A percentile compares a stretch with the other conserved stretches of the same genome.
Conservation (phyloP, 352 stramenopile species). For the Phytophthora tubulina region DNA sequence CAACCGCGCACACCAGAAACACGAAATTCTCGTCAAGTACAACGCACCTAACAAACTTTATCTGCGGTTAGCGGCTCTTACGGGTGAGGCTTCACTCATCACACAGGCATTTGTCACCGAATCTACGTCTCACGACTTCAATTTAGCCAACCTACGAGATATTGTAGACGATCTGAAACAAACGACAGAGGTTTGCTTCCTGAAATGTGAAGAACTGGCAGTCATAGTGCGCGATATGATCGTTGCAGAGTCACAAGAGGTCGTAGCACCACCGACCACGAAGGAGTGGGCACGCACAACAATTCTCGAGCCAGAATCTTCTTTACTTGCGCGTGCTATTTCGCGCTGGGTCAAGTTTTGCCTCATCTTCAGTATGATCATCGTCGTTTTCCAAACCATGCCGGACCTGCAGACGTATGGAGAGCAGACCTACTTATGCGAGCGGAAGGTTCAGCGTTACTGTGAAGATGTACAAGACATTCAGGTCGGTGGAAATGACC, state of each 20-base stretch:
- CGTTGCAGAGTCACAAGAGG: slow-evolving; percentile 50
- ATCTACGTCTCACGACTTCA: slow-evolving; percentile 47
- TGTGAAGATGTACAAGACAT: slow-evolving; percentile 44
- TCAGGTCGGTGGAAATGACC: slow-evolving; percentile 47
- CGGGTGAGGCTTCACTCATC: slow-evolving; percentile 75
- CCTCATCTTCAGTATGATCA: slow-evolving; percentile 78
- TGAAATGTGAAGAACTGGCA: slow-evolving; percentile 68
- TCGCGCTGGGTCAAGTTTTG: slow-evolving; percentile 70
- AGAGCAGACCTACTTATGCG: slow-evolving; percentile 67
- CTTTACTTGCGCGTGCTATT: slow-evolving; percentile 47
- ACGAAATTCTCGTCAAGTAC: slow-evolving; percentile 86
- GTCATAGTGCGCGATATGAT: slow-evolving; percentile 79
- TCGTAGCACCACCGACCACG: slow-evolving; percentile 45
- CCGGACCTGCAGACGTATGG: slow-evolving; percentile 80
- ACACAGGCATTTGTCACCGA: slow-evolving; percentile 63
- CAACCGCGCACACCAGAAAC: slow-evolving; percentile 60
- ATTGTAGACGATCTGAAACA: slow-evolving; percentile 65
- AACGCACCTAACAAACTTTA: slow-evolving; percentile 77
- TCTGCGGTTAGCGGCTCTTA: slow-evolving; percentile 65
- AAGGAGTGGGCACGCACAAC: slow-evolving; percentile 47
- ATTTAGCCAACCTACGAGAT: slow-evolving; percentile 53
- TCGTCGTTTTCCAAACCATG: slow-evolving; percentile 85
- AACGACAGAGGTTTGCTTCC: slow-evolving; percentile 54
- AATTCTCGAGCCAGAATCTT: slow-evolving; percentile 60
- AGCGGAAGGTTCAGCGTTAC: slow-evolving; percentile 65